A percentile compares a stretch with the other conserved stretches of the same genome.
These are phyloP conservation scores for Dictyostelium discoideum DNA, from an alignment of 78 protist genomes.

Conservation along the genomic window DNA sequence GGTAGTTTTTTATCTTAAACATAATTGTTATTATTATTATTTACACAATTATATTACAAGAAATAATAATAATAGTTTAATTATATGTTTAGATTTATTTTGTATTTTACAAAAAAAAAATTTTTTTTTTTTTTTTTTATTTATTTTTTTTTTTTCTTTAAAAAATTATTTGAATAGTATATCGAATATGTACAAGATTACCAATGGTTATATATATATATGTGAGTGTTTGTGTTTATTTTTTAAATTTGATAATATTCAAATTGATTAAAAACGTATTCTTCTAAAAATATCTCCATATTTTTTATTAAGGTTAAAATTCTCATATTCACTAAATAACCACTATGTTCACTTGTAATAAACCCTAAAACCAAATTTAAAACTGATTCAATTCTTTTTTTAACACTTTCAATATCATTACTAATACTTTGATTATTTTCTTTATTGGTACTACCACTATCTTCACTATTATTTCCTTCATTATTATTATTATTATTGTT, in stretches of 20 bases:
- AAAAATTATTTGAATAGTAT: no score
- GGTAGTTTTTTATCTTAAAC: no score
- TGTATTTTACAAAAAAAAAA: no score
- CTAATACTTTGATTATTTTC: background rate
- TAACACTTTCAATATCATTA: background rate
- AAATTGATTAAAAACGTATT: conserved; percentile 58
- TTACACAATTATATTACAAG: no score
- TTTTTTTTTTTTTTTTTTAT: no score
- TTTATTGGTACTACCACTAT: background rate
- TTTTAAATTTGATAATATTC: conserved; percentile 76
- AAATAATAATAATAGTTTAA: no score
- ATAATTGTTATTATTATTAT: no score
- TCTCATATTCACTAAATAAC: conserved; percentile 7
- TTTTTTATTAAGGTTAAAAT: conserved; percentile 43
- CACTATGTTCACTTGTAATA: background rate
- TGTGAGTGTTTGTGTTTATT: no score
- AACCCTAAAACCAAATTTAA: background rate
- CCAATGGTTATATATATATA: background rate
- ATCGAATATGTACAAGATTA: background rate
- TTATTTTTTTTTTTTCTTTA: no score
- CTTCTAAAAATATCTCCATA: conserved; percentile 48
- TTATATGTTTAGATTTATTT: no score
- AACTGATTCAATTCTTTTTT: background rate
- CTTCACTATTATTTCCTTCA: background rate
- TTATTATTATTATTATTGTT: background rate